Percentiles rank a stretch among this genome's conserved stretches.
phyloP scores from a whole-genome alignment of 2,329 filamentous ascomycete species.

The Colletotrichum tofieldiae region DNA sequence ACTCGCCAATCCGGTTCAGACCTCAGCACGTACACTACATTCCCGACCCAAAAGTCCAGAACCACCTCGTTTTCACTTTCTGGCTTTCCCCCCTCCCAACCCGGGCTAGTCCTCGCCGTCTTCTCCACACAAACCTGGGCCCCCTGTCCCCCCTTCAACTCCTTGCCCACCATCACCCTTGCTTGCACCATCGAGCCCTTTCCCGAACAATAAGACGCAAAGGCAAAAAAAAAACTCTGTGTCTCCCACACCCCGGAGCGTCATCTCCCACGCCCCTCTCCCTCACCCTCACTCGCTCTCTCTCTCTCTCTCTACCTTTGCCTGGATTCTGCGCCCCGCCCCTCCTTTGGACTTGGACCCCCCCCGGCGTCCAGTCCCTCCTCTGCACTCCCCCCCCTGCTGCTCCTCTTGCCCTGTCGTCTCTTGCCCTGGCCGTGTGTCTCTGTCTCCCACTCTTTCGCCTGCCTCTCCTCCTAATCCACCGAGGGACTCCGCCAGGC shows the following conservation, averaged over 20 bases:
- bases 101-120: constrained; percentile 4
- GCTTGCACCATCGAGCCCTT: constrained; percentile 38
- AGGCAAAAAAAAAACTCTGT: constrained; percentile 35
- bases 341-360: constrained; percentile 18
- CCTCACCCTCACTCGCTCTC: neutral
- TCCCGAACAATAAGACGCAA: constrained; percentile 40
- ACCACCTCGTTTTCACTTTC: neutral
- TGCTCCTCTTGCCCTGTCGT: constrained; percentile 15
- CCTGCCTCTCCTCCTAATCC: constrained; percentile 33
- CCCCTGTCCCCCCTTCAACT: constrained; percentile 3
- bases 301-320: neutral
- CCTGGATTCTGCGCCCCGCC: constrained; percentile 19
- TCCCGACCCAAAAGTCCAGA: neutral
- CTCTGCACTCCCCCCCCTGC: constrained; percentile 15
- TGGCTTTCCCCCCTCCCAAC: neutral
- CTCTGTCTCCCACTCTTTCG: constrained; percentile 20
- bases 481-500: constrained; percentile 30
- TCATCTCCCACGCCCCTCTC: constrained; percentile 41
- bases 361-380: constrained; percentile 15
- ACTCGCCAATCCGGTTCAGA: neutral
- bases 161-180: constrained; percentile 39
- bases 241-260: constrained; percentile 30
- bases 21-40: neutral
- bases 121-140: constrained; percentile 15
- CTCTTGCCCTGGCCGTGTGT: constrained; percentile 35